Conservation (phyloP, 2,329 filamentous ascomycete genomes). For the Uncinocarpus reesii region DNA sequence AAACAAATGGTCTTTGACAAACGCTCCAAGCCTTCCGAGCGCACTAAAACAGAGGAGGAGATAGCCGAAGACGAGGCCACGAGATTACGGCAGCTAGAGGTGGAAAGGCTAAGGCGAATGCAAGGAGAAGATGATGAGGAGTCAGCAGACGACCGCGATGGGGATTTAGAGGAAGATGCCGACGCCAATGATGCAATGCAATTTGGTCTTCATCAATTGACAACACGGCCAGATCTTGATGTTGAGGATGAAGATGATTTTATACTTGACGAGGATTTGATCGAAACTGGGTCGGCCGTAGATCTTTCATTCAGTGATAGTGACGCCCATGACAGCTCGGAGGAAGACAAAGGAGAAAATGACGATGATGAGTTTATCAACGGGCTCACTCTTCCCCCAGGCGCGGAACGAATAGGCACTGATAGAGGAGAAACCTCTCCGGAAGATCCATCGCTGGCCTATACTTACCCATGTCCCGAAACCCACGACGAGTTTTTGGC, state of each 20-base stretch:
- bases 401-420: conserved; percentile 35
- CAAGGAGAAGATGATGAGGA: conserved; percentile 60
- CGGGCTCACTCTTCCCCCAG: conserved; percentile 46
- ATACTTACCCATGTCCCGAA: conserved; percentile 75
- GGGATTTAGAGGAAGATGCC: conserved; percentile 37
- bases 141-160: conserved; percentile 31
- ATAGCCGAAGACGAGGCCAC: conserved; percentile 65
- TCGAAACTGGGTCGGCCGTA: conserved; percentile 63
- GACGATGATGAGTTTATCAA: conserved; percentile 61
- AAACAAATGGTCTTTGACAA: conserved; percentile 75
- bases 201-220: conserved; percentile 51
- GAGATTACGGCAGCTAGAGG: conserved; percentile 68
- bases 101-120: conserved; percentile 76
- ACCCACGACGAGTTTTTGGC: conserved; percentile 62
- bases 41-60: conserved; percentile 87
- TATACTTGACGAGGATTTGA: conserved; percentile 73
- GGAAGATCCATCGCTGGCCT: conserved; percentile 49
- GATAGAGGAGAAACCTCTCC: neutral
- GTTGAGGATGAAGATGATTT: conserved; percentile 95
- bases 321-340: conserved; percentile 40
- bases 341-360: conserved; percentile 47
- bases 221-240: conserved; percentile 43
- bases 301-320: conserved; percentile 35
- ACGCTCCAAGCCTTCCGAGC: conserved; percentile 71
- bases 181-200: conserved; percentile 48